Conservation (phyloP, 2,329 filamentous ascomycete genomes). For the Penicillium expansum region DNA sequence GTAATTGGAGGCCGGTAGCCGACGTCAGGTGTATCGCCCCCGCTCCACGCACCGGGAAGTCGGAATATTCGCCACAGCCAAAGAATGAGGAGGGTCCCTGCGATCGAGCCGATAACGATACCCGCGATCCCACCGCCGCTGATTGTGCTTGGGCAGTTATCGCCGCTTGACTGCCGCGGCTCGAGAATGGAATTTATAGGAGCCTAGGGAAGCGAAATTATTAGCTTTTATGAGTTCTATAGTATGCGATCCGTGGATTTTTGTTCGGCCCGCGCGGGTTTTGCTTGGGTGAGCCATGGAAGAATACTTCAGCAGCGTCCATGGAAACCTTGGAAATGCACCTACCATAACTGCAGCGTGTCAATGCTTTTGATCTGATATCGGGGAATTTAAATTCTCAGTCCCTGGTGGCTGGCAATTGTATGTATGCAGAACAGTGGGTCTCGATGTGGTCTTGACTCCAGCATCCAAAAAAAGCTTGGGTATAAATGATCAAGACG, state of each 20-base stretch:
- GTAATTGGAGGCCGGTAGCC: slow-evolving; percentile 23
- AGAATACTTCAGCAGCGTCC: background rate
- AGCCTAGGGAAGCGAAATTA: slow-evolving; percentile 14
- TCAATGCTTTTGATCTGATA: background rate
- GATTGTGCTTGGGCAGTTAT: slow-evolving; percentile 31
- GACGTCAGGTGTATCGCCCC: slow-evolving; percentile 24
- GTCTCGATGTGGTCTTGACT: background rate
- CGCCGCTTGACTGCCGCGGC: slow-evolving; percentile 22
- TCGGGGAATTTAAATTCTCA: background rate
- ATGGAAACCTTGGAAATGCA: background rate
- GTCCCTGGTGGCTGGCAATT: slow-evolving; percentile 1
- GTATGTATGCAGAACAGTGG: slow-evolving; percentile 4
- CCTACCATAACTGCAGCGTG: slow-evolving; percentile 7
- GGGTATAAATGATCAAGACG: background rate
- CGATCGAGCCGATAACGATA: slow-evolving; percentile 42
- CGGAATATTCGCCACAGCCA: slow-evolving; percentile 37
- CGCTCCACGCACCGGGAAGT: slow-evolving; percentile 22
- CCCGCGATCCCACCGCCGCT: slow-evolving; percentile 40
- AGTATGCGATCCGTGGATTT: slow-evolving; percentile 12
- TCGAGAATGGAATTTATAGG: slow-evolving; percentile 17
- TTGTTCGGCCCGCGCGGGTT: background rate
- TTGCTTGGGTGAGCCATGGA: slow-evolving; percentile 1
- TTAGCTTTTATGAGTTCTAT: background rate
- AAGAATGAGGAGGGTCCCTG: slow-evolving; percentile 35
- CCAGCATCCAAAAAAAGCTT: background rate